These are phyloP conservation scores for Isabelozyma rhagii DNA, from an alignment of 805 yeast genomes.

Conservation along the genomic window DNA sequence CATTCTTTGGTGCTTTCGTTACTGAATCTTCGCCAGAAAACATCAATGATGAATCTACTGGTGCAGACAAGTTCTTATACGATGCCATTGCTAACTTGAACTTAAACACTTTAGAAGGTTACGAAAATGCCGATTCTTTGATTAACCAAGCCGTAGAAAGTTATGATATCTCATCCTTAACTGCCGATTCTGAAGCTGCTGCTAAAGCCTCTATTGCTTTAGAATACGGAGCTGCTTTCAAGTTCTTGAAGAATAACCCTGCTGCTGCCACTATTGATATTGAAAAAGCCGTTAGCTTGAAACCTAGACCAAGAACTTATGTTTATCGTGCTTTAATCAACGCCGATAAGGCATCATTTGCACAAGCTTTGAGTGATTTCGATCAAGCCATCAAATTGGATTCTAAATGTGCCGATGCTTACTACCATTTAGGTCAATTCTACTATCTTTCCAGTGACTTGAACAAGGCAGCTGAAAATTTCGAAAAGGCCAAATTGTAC, in stretches of 20 bases:
- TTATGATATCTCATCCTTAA: constrained; percentile 32
- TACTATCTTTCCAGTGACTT: constrained; percentile 77
- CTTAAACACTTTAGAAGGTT: constrained; percentile 52
- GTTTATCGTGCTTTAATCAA: constrained; percentile 77
- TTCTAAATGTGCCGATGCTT: constrained; percentile 73
- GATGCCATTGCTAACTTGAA: constrained; percentile 60
- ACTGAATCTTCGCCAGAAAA: constrained; percentile 51
- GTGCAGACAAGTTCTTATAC: constrained; percentile 61
- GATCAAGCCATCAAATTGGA: constrained; percentile 66
- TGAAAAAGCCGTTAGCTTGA: constrained; percentile 58
- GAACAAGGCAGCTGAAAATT: constrained; percentile 67
- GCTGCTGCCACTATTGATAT: constrained; percentile 62
- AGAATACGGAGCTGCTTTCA: constrained; percentile 81
- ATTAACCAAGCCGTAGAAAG: constrained; percentile 58
- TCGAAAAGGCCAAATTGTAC: constrained; percentile 68
- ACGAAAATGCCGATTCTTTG: constrained; percentile 57
- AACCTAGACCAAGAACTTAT: constrained; percentile 79
- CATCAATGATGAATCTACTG: constrained; percentile 49
- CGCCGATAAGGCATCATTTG: constrained; percentile 71
- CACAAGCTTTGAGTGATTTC: constrained; percentile 63
- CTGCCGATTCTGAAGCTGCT: constrained; percentile 34
- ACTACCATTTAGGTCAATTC: constrained; percentile 94
- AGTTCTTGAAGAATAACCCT: constrained; percentile 75
- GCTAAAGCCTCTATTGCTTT: constrained; percentile 61
- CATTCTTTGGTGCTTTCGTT: constrained; percentile 86